Evolutionary conservation across 352 stramenopile species (phyloP).

Genomic region (Pelagophyceae sp.): DNA sequence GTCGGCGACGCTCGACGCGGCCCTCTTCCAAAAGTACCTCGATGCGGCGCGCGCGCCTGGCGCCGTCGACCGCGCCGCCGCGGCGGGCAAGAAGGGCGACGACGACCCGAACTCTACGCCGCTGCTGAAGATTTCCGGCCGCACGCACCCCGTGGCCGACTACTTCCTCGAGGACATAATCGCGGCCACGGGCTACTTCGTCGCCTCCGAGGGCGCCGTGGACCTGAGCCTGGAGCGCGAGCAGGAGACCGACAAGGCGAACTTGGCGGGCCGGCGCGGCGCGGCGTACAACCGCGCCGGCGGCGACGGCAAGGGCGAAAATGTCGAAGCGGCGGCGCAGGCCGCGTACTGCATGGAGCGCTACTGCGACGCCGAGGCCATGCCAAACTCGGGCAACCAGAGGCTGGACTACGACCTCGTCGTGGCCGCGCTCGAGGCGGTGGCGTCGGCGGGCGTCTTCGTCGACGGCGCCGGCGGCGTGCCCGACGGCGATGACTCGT

Average conservation of each 20-base stretch:
- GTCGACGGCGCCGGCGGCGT: conserved; percentile 1
- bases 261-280: background rate
- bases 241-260: conserved; percentile 24
- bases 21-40: conserved; percentile 78
- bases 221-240: background rate
- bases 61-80: background rate
- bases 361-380: background rate
- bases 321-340: background rate
- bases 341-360: background rate
- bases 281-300: too few species aligned
- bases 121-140: conserved; percentile 73
- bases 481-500: conserved; percentile 32
- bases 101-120: conserved; percentile 58
- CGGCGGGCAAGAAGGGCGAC: background rate
- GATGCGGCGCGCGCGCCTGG: conserved; percentile 1
- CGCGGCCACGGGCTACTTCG: conserved; percentile 43
- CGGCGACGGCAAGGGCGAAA: background rate
- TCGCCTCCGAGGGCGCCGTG: background rate
- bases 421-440: conserved; percentile 11
- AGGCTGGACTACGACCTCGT: conserved; percentile 11
- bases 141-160: conserved; percentile 79
- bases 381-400: background rate
- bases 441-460: background rate
- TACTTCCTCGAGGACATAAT: conserved; percentile 68
- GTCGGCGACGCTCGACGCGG: conserved; percentile 73